Conservation (phyloP, 495 filamentous ascomycete species). For the Jackrogersella minutella region DNA sequence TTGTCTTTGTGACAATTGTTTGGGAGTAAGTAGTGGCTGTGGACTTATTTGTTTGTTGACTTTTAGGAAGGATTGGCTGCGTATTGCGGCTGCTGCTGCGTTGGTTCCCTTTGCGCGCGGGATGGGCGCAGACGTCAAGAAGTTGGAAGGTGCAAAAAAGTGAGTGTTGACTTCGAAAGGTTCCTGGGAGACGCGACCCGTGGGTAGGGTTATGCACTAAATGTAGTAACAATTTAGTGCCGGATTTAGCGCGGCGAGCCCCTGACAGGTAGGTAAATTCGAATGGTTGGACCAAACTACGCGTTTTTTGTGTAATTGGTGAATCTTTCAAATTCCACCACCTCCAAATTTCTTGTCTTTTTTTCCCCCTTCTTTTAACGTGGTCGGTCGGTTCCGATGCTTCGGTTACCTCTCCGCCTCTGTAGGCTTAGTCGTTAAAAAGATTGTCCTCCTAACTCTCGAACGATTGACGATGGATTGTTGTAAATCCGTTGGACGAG, state of each 20-base stretch:
- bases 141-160: slow-evolving; percentile 16
- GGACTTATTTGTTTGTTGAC: slow-evolving; percentile 32
- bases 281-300: slow-evolving; percentile 18
- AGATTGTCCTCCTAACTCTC: not conserved
- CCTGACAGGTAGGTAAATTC: slow-evolving; percentile 25
- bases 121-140: slow-evolving; percentile 37
- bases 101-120: slow-evolving; percentile 27
- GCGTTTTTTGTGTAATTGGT: slow-evolving; percentile 38
- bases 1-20: slow-evolving; percentile 41
- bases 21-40: slow-evolving; percentile 18
- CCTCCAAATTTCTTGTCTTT: slow-evolving; percentile 9
- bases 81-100: slow-evolving; percentile 23
- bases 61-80: slow-evolving; percentile 20
- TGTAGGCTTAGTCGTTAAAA: not conserved
- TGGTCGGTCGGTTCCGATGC: slow-evolving; percentile 17
- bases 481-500: slow-evolving; percentile 10
- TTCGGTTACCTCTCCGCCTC: slow-evolving; percentile 4
- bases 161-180: slow-evolving; percentile 34
- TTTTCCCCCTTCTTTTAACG: not conserved
- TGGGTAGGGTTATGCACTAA: slow-evolving; percentile 18
- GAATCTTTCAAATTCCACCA: slow-evolving; percentile 33
- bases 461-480: slow-evolving; percentile 33
- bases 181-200: slow-evolving; percentile 31
- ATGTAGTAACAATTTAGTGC: slow-evolving; percentile 25
- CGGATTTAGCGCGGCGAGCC: slow-evolving; percentile 27